Percentiles rank a stretch among this genome's conserved stretches.
These are phyloP conservation scores for Aethionema arabicum DNA, from an alignment of 345 rosid genomes.

Conservation along the genomic window DNA sequence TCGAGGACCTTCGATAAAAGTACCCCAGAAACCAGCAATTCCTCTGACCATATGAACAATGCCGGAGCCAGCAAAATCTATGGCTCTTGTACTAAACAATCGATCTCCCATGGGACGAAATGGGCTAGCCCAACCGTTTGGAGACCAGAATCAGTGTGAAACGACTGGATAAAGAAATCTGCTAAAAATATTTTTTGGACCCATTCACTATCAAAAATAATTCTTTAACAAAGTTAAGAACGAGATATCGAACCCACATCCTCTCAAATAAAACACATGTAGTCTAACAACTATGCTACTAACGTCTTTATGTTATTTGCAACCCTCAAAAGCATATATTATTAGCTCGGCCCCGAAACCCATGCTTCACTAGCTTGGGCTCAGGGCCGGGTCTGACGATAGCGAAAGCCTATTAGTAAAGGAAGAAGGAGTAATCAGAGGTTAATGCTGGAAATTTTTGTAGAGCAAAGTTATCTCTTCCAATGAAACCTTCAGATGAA, in stretches of 20 bases:
- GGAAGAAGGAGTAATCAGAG: conserved; percentile 64
- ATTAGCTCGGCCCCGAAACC: no score
- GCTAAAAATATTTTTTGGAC: no score
- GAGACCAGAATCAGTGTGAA: conserved; percentile 91
- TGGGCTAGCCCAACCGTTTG: conserved; percentile 86
- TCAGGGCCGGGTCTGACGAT: conserved; percentile 94
- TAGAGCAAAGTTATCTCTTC: conserved; percentile 69
- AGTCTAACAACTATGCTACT: no score
- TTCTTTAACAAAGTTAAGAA: no score
- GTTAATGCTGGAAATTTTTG: conserved; percentile 36
- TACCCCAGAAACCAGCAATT: conserved; percentile 80
- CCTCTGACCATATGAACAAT: conserved; percentile 84
- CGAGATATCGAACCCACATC: no score
- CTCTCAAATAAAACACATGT: no score
- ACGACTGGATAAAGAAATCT: conserved; percentile 91
- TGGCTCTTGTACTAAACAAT: conserved; percentile 65
- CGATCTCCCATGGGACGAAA: conserved; percentile 33
- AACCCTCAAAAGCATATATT: no score
- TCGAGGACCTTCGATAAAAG: conserved; percentile 75
- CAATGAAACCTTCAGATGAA: conserved; percentile 78
- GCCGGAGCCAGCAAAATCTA: conserved; percentile 78
- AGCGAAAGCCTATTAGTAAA: conserved; percentile 93
- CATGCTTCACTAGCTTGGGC: no score
- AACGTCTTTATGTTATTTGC: no score
- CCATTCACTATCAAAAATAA: no score